A percentile compares a stretch with the other conserved stretches of the same genome.
phyloP scores from a whole-genome alignment of 192 early-diverging fungal genomes.

The Rhizophagus sp. region DNA sequence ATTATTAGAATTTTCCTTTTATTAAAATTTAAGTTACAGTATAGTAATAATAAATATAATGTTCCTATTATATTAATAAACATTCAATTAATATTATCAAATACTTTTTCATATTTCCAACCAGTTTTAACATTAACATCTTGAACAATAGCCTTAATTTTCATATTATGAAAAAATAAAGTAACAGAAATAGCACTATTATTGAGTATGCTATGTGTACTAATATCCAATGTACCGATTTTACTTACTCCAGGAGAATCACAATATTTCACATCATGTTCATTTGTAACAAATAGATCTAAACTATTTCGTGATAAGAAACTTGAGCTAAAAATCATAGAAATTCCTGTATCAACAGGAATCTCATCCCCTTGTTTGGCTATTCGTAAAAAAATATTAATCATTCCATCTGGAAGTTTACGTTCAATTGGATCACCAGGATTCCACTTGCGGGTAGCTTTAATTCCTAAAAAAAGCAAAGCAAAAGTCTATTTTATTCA shows the following conservation, averaged over 20 bases:
- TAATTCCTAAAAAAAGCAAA: background rate
- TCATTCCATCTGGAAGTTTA: background rate
- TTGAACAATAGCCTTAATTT: no score
- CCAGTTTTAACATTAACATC: no score
- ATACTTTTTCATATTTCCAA: no score
- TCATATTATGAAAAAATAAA: no score
- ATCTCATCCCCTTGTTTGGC: background rate
- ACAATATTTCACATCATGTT: background rate
- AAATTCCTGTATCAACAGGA: background rate
- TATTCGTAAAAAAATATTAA: background rate
- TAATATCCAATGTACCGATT: background rate
- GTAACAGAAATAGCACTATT: no score
- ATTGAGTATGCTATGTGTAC: no score
- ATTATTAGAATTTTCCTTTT: no score
- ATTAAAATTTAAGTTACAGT: no score
- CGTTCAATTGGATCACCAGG: background rate
- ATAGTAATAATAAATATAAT: no score
- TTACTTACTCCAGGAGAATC: background rate
- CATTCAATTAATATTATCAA: no score
- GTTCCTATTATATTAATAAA: no score
- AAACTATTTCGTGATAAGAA: background rate
- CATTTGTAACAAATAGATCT: background rate
- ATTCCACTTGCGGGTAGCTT: background rate
- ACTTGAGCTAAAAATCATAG: background rate
- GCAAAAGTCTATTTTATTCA: no score